These are phyloP conservation scores for Chalara sp. DNA, from an alignment of 2,329 filamentous ascomycete genomes.

Conservation along the genomic window DNA sequence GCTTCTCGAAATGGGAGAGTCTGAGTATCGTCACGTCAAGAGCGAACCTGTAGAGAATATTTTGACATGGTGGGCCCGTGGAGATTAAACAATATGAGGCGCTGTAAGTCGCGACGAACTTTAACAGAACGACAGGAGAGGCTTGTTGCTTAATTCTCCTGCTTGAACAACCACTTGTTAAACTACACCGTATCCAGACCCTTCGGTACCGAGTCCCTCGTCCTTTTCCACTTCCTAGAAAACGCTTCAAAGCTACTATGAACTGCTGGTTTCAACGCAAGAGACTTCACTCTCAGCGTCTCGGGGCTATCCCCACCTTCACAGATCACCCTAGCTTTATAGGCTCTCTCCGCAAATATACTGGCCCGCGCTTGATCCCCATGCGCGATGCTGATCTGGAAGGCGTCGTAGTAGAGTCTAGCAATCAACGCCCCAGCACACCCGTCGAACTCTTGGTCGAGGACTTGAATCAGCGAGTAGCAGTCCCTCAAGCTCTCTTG, in stretches of 20 bases:
- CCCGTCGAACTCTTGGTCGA: conserved; percentile 17
- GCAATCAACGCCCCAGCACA: conserved; percentile 13
- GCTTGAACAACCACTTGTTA: no score
- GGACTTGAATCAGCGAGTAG: conserved; percentile 19
- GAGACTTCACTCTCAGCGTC: conserved; percentile 14
- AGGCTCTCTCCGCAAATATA: conserved; percentile 32
- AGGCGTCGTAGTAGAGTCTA: conserved; percentile 34
- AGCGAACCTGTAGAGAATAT: no score
- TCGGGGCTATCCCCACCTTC: conserved; percentile 32
- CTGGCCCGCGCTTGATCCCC: conserved; percentile 35
- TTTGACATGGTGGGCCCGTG: no score
- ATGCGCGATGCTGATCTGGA: conserved; percentile 33
- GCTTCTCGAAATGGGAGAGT: no score
- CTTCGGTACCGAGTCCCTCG: conserved; percentile 2
- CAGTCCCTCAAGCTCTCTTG: conserved; percentile 23
- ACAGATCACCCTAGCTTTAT: conserved; percentile 26
- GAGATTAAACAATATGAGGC: no score
- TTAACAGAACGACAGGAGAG: no score
- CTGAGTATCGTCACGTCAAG: no score
- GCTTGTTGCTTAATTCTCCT: no score
- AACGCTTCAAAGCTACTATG: conserved; percentile 5
- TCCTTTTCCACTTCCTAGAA: conserved; percentile 4
- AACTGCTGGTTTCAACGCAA: conserved; percentile 1
- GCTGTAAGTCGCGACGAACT: no score
- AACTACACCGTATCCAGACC: conserved; percentile 2